Evolutionary conservation across 2,329 filamentous ascomycete genomes (phyloP).

Genomic region (Lomentospora prolificans): DNA sequence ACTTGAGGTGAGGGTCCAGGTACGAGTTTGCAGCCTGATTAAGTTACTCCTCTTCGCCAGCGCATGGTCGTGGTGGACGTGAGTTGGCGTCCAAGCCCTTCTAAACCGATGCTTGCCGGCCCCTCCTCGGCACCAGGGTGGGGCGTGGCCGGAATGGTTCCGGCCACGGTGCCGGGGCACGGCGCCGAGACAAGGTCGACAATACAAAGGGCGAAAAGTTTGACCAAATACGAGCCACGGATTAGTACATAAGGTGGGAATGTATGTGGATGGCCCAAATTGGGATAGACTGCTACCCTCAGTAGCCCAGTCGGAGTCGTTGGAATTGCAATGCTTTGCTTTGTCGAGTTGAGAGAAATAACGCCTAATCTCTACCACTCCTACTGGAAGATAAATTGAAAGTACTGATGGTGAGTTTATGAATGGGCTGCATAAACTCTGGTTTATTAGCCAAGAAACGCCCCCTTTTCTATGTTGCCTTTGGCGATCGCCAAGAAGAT

Average conservation of each 20-base stretch:
- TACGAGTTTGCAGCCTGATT: too few relatives aligned
- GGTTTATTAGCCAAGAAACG: too few relatives aligned
- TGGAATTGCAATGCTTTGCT: too few relatives aligned
- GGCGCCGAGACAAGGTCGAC: neutral
- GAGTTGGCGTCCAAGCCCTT: neutral
- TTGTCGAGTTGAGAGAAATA: too few relatives aligned
- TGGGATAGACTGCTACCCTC: neutral
- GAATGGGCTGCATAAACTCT: too few relatives aligned
- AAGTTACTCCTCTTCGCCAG: neutral
- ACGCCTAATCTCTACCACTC: too few relatives aligned
- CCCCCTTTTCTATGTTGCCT: too few relatives aligned
- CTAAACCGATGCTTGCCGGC: slow-evolving; percentile 12
- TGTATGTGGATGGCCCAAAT: neutral
- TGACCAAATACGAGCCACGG: neutral
- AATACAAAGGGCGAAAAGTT: neutral
- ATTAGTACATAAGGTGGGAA: neutral
- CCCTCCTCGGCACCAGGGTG: slow-evolving; percentile 10
- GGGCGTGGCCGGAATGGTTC: slow-evolving; percentile 24
- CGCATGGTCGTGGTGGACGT: neutral
- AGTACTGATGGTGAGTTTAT: too few relatives aligned
- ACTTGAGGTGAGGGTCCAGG: too few relatives aligned
- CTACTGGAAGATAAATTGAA: too few relatives aligned
- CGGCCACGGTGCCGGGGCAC: slow-evolving; percentile 17
- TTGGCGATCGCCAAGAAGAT: too few relatives aligned
- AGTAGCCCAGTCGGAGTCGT: too few relatives aligned